Evolutionary conservation across 2,329 filamentous ascomycete species (phyloP), one percentile per base, ranked within the genome.

Genomic region (Zymoseptoria tritici): DNA sequence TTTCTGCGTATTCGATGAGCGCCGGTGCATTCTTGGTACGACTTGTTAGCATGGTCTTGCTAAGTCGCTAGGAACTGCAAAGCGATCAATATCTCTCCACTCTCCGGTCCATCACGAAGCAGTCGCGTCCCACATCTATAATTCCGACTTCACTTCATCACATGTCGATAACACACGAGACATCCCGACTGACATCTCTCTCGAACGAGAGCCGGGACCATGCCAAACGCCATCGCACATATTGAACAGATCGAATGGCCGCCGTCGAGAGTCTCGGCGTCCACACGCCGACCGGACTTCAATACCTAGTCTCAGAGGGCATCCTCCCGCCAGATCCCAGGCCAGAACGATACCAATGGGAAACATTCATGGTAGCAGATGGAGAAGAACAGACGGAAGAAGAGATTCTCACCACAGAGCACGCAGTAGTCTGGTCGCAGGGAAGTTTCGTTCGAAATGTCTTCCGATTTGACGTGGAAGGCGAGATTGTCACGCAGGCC

Each of bases 211-310:
- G 20, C 24, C 9, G 61, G 49, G 50, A 65, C 62, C 53, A 66
- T 66, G 64, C 63, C 61, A 21, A 49, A 49, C 16, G 52, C 57
- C 54, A 42, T 9, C 13, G 46, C 46, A 11, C 9, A 20, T 8
- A 21, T 16, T 20, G 36, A 19, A 16, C 19, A 46, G 19, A 56
- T 55, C 56, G 29, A 59, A 99, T 99, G 95, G 93, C 93, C 68
- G 86, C 89, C 72, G 85, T 97, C 77, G 89, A 85, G 75, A 97
- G 93, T 65, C 83, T 97, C 70, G 94, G 94, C 74, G 81, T 96
- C 71, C 93, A 97, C 79, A 86, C 89, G 77, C 92, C 95, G 62
- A 85, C 89, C 62, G 91, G 88, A 65, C 81, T 97, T 64, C 85
- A 85, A 63, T 91, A 94, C 78, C 86, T 96, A 64, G 83, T 96